Evolutionary conservation across 306 rosid species (phyloP), one percentile per base, ranked within the genome.

Genomic region (Prunus dulcis): DNA sequence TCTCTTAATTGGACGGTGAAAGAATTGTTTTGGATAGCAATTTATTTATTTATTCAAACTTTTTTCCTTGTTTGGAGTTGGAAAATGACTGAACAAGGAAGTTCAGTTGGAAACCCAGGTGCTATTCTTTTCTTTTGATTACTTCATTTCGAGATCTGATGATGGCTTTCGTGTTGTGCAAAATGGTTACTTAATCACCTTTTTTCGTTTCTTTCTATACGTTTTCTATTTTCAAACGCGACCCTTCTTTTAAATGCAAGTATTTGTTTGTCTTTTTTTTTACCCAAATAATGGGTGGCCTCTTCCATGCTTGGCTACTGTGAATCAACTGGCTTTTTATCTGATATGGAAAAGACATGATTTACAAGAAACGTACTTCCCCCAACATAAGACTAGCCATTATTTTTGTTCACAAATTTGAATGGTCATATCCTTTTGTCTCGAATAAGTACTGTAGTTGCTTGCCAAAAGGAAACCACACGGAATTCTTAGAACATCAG

Each of bases 201-300:
- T 58, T 51, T 22, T 34, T 58, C 2, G 6, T n/a, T n/a, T 52
- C n/a, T 52, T 18, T 52, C 22, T 18, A 52, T 18, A 18, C 47
- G 47, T 47, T 63, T 75, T 22, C 27, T 20, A 6, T 64, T 64
- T 66, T 41, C 12, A 88, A 83, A 76, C 79, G 58, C 77, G 93
- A 70, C 89, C 80, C 88, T 71, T 78, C 87, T 72, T 86, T 83
- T 81, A 72, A 74, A 85, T 79, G 87, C 84, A 84, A 87, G 80
- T 79, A 83, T 85, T 84, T 73, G 9, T 83, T 69, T 45, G 55
- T 46, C 51, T 30, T 55, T 19, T 0, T n/a, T 71, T 71, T 18
- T 57, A 15, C 58, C 60, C 4, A 51, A 82, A 77, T 32, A 76
- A 49, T 55, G 46, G 71, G 43, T 79, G 78, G 64, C 86, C 82